Base-by-base conservation (phyloP, 306 rosid species). In the Hippophae gyantsensis region DNA sequence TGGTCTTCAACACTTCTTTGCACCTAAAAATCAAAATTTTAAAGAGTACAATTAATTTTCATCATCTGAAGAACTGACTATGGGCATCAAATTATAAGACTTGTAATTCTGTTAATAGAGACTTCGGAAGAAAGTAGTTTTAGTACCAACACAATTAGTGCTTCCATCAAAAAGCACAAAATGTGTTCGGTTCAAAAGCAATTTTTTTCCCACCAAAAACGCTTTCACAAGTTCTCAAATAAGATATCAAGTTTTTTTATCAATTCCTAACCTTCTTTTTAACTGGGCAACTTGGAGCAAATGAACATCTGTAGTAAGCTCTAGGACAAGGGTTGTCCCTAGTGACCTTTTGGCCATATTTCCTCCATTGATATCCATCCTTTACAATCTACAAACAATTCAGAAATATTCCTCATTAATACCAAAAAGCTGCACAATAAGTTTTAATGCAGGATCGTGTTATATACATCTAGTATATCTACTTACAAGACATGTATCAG, bases 281-380 rank as follows among this genome's bases (percentile, higher is more conserved):
- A 18, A 93, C 99, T 7, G 93, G 95, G 71, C 99, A 93, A 49
- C 70, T 75, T 49, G 99, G 99, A 72, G 99, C 99, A 69, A 93
- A 93, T 48, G 99, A 93, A 78, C 99, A 93, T 74, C 84, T 93
- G 89, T 88, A 93, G 79, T 93, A 93, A 56, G 99, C 99, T 77
- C 99, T 80, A 38, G 99, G 99, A 51, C 77, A 88, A 64, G 99
- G 99, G 59, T 93, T 93, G 65, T 93, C 99, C 74, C 99, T 88
- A 5, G 99, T 93, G 64, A 93, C 99, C 71, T 93, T 93, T 60
- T 93, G 99, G 25, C 99, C 99, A 69, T 93, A 93, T 72, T 93
- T 93, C 74, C 99, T 80, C 97, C 99, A 93, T 53, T 88, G 99
- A 62, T 84, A 93, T 70, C 99, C 99, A 69, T 93, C 99, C 70